Evolutionary conservation across 192 early-diverging fungal genomes (phyloP), one percentile per base, ranked within the genome.

Genomic region (Haplosporangium gracile): DNA sequence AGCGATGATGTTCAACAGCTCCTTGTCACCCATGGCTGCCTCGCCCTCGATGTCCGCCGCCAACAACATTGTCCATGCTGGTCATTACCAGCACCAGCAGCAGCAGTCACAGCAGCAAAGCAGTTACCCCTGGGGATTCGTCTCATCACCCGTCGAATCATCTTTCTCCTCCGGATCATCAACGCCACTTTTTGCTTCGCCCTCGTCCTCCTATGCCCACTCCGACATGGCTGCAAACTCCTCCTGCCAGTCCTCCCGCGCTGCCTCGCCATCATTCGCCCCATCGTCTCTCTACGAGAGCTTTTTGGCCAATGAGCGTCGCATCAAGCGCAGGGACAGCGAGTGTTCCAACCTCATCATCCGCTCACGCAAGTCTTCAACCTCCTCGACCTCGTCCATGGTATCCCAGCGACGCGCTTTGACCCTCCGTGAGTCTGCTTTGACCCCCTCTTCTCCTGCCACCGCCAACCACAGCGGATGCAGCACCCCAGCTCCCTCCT

Each of bases 301-400:
- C 9, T 80, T 73, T 26, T 26, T 79, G 63, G 7, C n/a, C 22
- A 79, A 77, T 3, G 82, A 85, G 13, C 73, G 82, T 20, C 77
- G 69, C 15, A 18, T 68, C 68, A 79, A 49, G 38, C 63, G 70
- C 26, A 53, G 72, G 20, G 74, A 79, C 15, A 51, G 47, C 0
- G 78, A 85, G 5, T 72, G 63, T 7, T 55, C 53, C 7, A 79
- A 42, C 43, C 45, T 78, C 32, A 86, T 77, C 63, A 79, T 78
- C 34, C 79, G 79, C 15, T 81, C 84, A 0, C 69, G 84, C 42
- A 86, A 86, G 68, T 86, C 79, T 26, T 86, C 84, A 16, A 86
- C 84, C 4, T 85, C 82, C 7, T 85, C 82, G 1, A 85, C 34
- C 1, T 85, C 82, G 16, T 85, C 82, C 5, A 49, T 79, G 55